Percentiles rank a stretch among this genome's conserved stretches.
These are phyloP conservation scores for Ochetophila trinervis DNA, from an alignment of 306 rosid genomes.

Conservation along the genomic window DNA sequence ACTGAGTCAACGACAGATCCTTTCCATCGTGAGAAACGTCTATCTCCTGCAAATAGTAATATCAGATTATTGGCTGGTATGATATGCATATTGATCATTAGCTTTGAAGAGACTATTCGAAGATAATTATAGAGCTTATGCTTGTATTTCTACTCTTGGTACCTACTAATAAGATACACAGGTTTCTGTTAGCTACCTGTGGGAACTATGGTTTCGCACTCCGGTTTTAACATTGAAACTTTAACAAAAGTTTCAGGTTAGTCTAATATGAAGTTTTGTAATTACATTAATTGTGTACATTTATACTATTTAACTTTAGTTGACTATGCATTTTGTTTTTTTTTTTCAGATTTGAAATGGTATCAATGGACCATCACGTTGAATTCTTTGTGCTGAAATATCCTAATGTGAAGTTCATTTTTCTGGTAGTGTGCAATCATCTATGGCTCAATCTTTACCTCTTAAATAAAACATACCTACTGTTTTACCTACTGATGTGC, in stretches of 20 bases:
- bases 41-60: constrained; percentile 66
- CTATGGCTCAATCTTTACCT: no score
- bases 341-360: background rate
- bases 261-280: background rate
- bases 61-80: constrained; percentile 17
- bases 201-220: background rate
- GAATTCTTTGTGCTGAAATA: background rate
- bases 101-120: background rate
- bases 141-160: background rate
- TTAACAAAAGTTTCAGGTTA: no score
- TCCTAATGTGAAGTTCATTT: background rate
- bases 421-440: background rate
- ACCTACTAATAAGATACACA: background rate
- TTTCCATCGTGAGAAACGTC: constrained; percentile 94
- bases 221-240: background rate
- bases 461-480: no score
- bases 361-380: background rate
- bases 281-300: background rate
- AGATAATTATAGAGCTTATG: background rate
- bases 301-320: background rate
- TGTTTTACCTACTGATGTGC: no score
- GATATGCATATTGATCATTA: constrained; percentile 13
- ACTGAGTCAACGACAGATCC: constrained; percentile 98
- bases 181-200: background rate
- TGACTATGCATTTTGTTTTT: no score